phyloP scores from a whole-genome alignment of 495 filamentous ascomycete genomes.

The Penicillium waksmanii region DNA sequence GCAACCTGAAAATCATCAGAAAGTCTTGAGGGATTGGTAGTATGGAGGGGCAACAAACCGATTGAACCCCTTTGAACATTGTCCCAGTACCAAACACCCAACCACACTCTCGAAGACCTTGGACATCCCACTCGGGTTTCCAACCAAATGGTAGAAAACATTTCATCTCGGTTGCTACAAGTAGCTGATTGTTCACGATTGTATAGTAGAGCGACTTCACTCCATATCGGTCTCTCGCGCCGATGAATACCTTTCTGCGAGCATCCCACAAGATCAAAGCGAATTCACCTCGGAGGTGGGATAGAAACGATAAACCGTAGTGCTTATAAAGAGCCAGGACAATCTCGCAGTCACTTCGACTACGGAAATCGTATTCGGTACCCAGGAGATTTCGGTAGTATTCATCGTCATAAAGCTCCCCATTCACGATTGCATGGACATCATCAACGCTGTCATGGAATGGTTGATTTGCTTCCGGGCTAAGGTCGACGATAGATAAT shows the following conservation, averaged over 20 bases:
- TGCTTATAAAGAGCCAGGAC: conserved; percentile 54
- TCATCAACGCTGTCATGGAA: conserved; percentile 40
- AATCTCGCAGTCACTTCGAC: conserved; percentile 50
- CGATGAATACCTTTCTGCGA: conserved; percentile 25
- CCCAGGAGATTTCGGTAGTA: conserved; percentile 40
- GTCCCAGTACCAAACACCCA: conserved; percentile 45
- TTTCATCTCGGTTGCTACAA: conserved; percentile 51
- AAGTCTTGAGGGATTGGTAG: background rate
- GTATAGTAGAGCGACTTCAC: conserved; percentile 52
- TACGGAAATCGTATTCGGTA: conserved; percentile 43
- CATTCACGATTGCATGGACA: conserved; percentile 58
- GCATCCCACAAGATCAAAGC: conserved; percentile 53
- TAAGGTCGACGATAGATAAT: conserved; percentile 56
- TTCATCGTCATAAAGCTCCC: conserved; percentile 54
- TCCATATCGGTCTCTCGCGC: conserved; percentile 42
- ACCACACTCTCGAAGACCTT: conserved; percentile 36
- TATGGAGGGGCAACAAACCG: conserved; percentile 11
- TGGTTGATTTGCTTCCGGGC: conserved; percentile 48
- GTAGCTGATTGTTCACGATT: conserved; percentile 20
- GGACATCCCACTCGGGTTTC: conserved; percentile 54
- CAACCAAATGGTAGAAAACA: conserved; percentile 49
- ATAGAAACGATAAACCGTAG: conserved; percentile 49
- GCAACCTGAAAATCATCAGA: conserved; percentile 17
- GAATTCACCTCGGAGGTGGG: conserved; percentile 55
- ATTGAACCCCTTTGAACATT: conserved; percentile 45